Evolutionary conservation across 192 early-diverging fungal species (phyloP), one percentile per base, ranked within the genome.

Genomic region (Chytriomyces sp.): DNA sequence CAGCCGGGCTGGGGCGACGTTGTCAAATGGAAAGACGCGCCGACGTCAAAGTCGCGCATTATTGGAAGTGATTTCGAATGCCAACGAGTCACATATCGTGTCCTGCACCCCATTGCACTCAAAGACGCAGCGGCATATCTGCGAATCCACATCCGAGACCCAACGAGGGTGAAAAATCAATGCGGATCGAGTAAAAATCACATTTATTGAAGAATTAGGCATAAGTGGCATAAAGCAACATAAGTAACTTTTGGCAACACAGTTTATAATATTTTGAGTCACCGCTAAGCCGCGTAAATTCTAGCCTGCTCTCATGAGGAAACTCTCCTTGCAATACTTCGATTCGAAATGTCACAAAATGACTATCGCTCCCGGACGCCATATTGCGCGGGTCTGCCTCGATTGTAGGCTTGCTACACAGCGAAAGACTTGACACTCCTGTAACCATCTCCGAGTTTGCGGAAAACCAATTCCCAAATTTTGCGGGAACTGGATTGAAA

Each of bases 1-100:
- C 76, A 77, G n/a, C 26, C 31, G 28, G 76, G 71, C 12, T 73
- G 71, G 5, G 76, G 76, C 8, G 76, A 64, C 30, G 19, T 8
- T 26, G 76, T 77, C 36, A 73, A 59, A 7, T 41, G 39, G 64
- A 73, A 77, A 49, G 71, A n/a, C 10, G 70, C 52, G n/a, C 22
- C n/a, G 19, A 19, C 2, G 41, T 73, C 60, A 37, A 77, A 77
- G 17, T 59, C 33, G 31, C 38, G 19, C 60, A 62, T 34, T 44
- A 44, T 44, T 44, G 41, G 41, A 19, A 10, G 41, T 49, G 44
- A 49, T 49, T 49, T 49, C 44, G 22, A 49, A 49, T 49, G 3
- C 44, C n/a, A n/a, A n/a, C n/a, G n/a, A n/a, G n/a, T n/a, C n/a
- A n/a, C n/a, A n/a, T n/a, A n/a, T n/a, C n/a, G n/a, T n/a, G n/a